A percentile compares a stretch with the other conserved stretches of the same genome.
phyloP scores from a whole-genome alignment of 163 green algal genomes.

The Scenedesmus sp. region DNA sequence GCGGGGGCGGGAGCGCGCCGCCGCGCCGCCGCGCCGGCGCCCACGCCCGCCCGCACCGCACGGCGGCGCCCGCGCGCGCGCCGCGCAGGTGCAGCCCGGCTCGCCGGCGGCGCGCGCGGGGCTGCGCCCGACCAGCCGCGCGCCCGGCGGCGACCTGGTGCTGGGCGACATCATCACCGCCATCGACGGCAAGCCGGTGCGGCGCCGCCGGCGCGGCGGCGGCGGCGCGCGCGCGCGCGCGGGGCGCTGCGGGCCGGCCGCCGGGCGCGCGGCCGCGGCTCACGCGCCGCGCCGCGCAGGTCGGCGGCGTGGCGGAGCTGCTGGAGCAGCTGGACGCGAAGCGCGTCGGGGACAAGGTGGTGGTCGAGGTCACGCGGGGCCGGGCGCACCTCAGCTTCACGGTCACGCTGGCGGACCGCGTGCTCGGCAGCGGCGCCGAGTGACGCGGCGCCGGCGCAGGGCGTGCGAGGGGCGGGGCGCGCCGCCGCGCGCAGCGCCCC shows the following conservation, averaged over 20 bases:
- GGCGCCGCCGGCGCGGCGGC: no score
- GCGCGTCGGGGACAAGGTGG: constrained; percentile 61
- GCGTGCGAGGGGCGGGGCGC: no score
- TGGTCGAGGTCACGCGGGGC: constrained; percentile 59
- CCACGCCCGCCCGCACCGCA: background rate
- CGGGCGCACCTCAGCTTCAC: constrained; percentile 47
- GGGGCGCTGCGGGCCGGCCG: no score
- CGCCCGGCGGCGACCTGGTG: constrained; percentile 49
- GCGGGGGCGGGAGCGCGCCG: no score
- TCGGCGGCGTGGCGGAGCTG: constrained; percentile 55
- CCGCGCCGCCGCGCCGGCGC: no score
- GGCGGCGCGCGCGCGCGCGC: no score
- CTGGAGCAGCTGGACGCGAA: constrained; percentile 65
- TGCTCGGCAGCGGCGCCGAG: constrained; percentile 30
- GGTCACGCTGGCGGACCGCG: constrained; percentile 57
- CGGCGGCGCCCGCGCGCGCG: background rate
- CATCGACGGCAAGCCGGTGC: constrained; percentile 44
- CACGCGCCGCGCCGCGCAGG: no score
- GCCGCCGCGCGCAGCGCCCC: no score
- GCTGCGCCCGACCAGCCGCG: constrained; percentile 34
- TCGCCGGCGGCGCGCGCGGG: constrained; percentile 34
- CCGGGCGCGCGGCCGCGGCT: no score
- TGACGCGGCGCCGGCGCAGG: background rate
- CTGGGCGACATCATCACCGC: constrained; percentile 90
- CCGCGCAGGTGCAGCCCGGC: constrained; percentile 19